Evolutionary conservation across 2,329 filamentous ascomycete genomes (phyloP), one percentile per base, ranked within the genome.

Genomic region (Ophidiomyces ophidiicola): DNA sequence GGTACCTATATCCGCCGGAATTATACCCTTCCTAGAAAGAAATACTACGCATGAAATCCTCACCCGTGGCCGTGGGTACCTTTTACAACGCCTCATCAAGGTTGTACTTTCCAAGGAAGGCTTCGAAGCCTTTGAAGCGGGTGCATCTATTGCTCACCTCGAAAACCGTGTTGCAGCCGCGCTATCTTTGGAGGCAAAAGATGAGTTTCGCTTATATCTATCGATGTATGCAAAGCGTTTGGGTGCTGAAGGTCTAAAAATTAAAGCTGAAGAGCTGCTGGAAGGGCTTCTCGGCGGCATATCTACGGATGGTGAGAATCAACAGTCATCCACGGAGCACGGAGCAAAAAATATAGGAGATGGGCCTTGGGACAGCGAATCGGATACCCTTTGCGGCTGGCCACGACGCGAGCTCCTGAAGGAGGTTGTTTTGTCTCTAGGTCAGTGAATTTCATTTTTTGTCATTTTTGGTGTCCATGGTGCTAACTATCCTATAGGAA

Each of bases 171-270:
- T 98, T 32, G 88, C 90, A 2, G 92, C 85, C 3, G 84, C 90
- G 0, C 64, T 92, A 55, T 80, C 84, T 44, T 67, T 98, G 1
- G 83, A 81, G 3, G 81, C 90, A 0, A 81, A 78, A 50, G 87
- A 96, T 43, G 90, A 98, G 57, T 98, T 96, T 63, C 77, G 85
- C 42, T 69, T 94, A 1, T 96, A 96, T 54, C 67, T 98, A n/a
- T 81, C 86, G 53, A 96, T 96, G 86, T 98, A 98, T 54, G 88
- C 87, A 3, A 96, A 94, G 64, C 78, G 90, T 0, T 74, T 98
- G 4, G 90, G 90, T 1, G 85, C 86, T 0, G 92, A 98, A 59
- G 86, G 86, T 0, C 66, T 88, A 36, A 77, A 80, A 49, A 71
- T 76, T 41, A 98, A 98, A 63, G 86, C 94, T 2, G 88, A 96